Evolutionary conservation across 2,329 filamentous ascomycete species (phyloP), one percentile per base, ranked within the genome.

Genomic region (Sporothrix pallida): DNA sequence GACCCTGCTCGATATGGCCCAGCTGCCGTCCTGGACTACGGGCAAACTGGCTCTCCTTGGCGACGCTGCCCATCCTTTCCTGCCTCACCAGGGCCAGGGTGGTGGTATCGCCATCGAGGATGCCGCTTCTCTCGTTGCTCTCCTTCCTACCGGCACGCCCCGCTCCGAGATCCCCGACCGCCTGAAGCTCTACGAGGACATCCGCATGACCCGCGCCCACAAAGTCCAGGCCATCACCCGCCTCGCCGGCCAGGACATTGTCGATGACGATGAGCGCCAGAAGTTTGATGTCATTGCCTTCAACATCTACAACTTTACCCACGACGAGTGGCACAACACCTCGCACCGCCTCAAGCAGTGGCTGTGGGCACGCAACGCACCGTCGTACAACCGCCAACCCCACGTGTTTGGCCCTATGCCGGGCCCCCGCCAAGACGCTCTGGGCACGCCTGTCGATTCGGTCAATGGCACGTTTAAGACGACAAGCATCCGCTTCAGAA

Each of bases 311-410:
- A 62, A 62, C 26, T 62, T 62, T 62, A n/a, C 58, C 15, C 31
- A 62, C 58, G 58, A 62, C 58, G 58, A 62, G 58, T 62, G 58
- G 58, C 58, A 62, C 58, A 62, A 62, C 26, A 62, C 58, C 5
- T 17, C 58, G 13, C 58, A 62, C 58, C 26, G 26, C 26, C 58
- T 62, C 58, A n/a, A n/a, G 13, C 26, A 62, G 58, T 62, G 58
- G 58, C 31, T 62, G 31, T 62, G 58, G 58, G 58, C 13, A 3
- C 58, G 31, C 58, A 31, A 62, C 15, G 58, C 13, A 6, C 58
- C 58, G 15, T 37, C 58, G 0, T 62, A 62, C 58, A 10, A n/a
- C 13, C 58, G 58, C 58, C 58, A 62, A 13, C 58, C 26, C 12
- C n/a, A 6, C 15, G 26, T 37, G 15, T 62, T 62, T n/a, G 26